Percentiles rank a stretch among this genome's conserved stretches.
phyloP scores from a whole-genome alignment of 225 moss, liverwort and hornwort genomes.

The Marchantia paleacea region DNA sequence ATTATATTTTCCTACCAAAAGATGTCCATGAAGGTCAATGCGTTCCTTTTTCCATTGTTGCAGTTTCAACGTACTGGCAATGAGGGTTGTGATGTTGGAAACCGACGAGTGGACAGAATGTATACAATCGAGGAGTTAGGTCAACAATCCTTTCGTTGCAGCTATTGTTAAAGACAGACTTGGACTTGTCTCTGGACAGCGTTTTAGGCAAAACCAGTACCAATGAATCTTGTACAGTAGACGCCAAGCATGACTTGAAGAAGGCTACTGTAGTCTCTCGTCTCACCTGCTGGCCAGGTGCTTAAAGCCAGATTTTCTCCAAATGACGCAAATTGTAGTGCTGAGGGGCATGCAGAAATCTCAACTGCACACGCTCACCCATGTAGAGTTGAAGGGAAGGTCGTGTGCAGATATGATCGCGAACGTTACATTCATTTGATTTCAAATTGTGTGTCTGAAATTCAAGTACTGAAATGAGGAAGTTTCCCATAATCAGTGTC shows the following conservation, averaged over 20 bases:
- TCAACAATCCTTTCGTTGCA: constrained; percentile 1
- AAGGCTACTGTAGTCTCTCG: constrained; percentile 14
- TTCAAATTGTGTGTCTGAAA: constrained; percentile 2
- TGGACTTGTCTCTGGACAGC: constrained; percentile 7
- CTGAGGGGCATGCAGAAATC: constrained; percentile 1
- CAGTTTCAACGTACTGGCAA: neutral
- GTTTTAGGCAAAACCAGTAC: neutral
- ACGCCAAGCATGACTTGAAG: constrained; percentile 6
- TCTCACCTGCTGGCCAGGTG: neutral
- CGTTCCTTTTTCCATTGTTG: neutral
- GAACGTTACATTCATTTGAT: neutral
- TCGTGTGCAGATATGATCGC: neutral
- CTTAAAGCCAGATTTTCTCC: constrained; percentile 10
- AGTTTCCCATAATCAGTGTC: neutral
- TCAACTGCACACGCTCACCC: neutral
- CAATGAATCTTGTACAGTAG: constrained; percentile 7
- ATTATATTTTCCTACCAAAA: neutral
- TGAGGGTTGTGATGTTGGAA: constrained; percentile 2
- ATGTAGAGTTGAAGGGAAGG: neutral
- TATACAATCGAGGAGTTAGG: constrained; percentile 22
- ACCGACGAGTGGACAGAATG: constrained; percentile 1
- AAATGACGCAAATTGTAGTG: neutral
- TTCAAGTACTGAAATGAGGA: constrained; percentile 11
- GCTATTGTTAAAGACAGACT: neutral
- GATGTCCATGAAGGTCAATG: constrained; percentile 1